Evolutionary conservation across 345 rosid genomes (phyloP), one percentile per base, ranked within the genome.

Genomic region (Eucalyptus marginata): DNA sequence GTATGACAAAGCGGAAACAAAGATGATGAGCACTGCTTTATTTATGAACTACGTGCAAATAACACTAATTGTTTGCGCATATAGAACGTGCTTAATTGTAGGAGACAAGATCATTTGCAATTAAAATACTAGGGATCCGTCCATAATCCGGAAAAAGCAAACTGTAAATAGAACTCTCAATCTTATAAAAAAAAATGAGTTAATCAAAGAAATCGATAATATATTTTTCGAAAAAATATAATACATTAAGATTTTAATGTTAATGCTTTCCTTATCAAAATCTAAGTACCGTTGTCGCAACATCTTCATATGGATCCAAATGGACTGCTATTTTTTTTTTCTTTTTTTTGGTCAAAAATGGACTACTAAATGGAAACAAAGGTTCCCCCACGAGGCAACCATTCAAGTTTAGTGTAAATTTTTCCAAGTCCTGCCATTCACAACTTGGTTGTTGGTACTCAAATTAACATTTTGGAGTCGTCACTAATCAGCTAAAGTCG

Each of bases 291-390:
- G 3, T 56, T 24, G 27, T 24, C 12, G 29, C 62, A 52, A 52
- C 56, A 52, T 52, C 56, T 52, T 52, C 58, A 7, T 18, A 18
- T 52, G 58, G 58, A 52, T 52, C 58, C 4, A 52, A 52, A 52
- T 52, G 58, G 24, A 52, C 10, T 3, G 10, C 58, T 7, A 49
- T 51, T 52, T 17, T 17, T 51, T 51, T 51, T 18, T 3, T 1
- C 1, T 17, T 51, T 17, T 54, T 22, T 54, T 2, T 0, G 59
- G 25, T 56, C 0, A 20, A 56, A 56, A 24, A 24, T 56, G 29
- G 29, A 22, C 62, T 56, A 9, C 29, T 56, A 56, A 56, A 56
- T 56, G 62, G 29, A 56, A 56, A 56, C 22, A 13, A 50, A 50
- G 7, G 52, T 50, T 50, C 52, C 58, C 62, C 1, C 29, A 2